A percentile compares a stretch with the other conserved stretches of the same genome.
Evolutionary conservation across 257 asterid genomes (phyloP).

Genomic region (Solanum rostratum): DNA sequence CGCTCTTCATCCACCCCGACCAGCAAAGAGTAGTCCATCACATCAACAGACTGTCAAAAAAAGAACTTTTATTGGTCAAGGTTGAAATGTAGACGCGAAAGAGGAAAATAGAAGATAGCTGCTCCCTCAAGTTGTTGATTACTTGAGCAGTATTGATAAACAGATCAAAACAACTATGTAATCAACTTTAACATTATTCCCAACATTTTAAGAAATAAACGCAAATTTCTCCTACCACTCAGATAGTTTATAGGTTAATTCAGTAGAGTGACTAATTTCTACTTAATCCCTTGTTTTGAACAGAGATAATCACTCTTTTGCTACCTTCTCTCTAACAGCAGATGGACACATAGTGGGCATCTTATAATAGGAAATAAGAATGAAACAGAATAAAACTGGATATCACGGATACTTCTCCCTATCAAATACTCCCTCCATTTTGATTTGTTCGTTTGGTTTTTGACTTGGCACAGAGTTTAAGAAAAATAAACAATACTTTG

Average conservation of each 20-base stretch:
- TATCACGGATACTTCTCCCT: background rate
- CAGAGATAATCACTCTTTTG: background rate
- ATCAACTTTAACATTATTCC: background rate
- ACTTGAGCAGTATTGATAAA: background rate
- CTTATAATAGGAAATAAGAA: background rate
- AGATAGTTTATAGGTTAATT: background rate
- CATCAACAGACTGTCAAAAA: constrained; percentile 64
- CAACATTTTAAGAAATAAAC: background rate
- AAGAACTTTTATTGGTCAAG: background rate
- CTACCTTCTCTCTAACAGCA: background rate
- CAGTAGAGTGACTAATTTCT: background rate
- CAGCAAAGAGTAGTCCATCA: constrained; percentile 91
- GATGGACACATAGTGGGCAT: background rate
- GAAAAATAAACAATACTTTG: too few relatives aligned
- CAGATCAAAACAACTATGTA: background rate
- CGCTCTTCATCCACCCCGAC: constrained; percentile 88
- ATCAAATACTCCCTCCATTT: background rate
- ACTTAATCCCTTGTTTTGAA: background rate
- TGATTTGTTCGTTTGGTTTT: background rate
- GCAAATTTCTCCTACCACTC: background rate
- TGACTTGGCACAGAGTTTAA: background rate
- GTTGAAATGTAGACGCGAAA: background rate
- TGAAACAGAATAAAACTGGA: background rate
- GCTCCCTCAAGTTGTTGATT: background rate
- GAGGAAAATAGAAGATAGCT: background rate